These are phyloP conservation scores for Phanerochaete sordida DNA, from an alignment of 768 basidiomycete species.

Conservation along the genomic window DNA sequence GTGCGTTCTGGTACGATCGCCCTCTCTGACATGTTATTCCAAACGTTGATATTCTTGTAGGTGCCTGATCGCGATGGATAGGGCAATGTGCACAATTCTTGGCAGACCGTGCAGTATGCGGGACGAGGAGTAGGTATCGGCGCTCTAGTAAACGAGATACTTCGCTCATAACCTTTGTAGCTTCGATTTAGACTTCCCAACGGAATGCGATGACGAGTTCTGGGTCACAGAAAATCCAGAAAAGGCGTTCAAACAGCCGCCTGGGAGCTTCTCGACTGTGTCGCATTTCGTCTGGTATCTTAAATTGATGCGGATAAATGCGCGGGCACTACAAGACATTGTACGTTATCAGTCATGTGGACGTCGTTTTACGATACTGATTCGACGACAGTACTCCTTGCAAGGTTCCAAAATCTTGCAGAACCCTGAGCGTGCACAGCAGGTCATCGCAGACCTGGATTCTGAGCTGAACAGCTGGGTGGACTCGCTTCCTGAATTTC, in stretches of 20 bases:
- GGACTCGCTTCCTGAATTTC: not conserved
- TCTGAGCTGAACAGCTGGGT: conserved; percentile 49
- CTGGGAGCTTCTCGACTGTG: conserved; percentile 48
- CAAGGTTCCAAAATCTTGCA: conserved; percentile 36
- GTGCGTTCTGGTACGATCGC: conserved; percentile 62
- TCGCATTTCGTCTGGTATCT: conserved; percentile 57
- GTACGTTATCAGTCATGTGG: conserved; percentile 34
- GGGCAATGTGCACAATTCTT: conserved; percentile 40
- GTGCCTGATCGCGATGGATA: conserved; percentile 42
- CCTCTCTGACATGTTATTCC: not conserved
- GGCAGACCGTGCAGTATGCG: conserved; percentile 70
- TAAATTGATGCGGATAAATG: conserved; percentile 59
- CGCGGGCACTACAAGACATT: conserved; percentile 59
- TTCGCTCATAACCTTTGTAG: no score
- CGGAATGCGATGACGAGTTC: conserved; percentile 45
- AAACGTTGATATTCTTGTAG: conserved; percentile 28
- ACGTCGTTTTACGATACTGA: not conserved
- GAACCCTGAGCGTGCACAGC: conserved; percentile 39
- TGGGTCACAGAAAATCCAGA: not conserved
- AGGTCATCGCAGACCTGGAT: conserved; percentile 58
- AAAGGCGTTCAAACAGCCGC: conserved; percentile 65
- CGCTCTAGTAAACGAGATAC: no score
- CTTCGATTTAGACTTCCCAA: conserved; percentile 67
- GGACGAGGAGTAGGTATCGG: conserved; percentile 67
- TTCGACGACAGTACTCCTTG: conserved; percentile 37